phyloP scores from a whole-genome alignment of 371 early-diverging fungal genomes.

The Chytridium lagenaria region DNA sequence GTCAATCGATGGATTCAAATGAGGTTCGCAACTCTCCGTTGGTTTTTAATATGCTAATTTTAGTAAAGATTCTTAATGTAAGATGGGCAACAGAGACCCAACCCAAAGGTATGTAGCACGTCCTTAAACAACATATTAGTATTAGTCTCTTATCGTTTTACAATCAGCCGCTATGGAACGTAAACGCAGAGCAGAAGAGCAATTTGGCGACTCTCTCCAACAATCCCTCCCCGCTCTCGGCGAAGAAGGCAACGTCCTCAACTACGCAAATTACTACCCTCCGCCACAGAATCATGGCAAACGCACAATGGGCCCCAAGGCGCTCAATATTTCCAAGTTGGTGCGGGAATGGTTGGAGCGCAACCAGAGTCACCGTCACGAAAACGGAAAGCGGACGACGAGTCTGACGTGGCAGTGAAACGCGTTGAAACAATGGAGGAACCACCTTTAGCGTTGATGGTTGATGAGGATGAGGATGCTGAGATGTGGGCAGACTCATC shows the following conservation, averaged over 20 bases:
- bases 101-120: constrained; percentile 48
- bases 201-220: constrained; percentile 59
- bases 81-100: constrained; percentile 87
- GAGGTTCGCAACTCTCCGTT: constrained; percentile 41
- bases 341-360: too few species aligned
- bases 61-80: constrained; percentile 50
- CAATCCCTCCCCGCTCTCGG: constrained; percentile 68
- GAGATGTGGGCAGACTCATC: too few species aligned
- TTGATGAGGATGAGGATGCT: too few species aligned
- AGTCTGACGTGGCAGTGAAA: too few species aligned
- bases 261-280: constrained; percentile 10
- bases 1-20: constrained; percentile 72
- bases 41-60: not conserved
- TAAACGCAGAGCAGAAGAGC: constrained; percentile 61
- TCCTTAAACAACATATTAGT: not conserved
- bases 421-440: too few species aligned
- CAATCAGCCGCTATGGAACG: constrained; percentile 52
- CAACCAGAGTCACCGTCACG: too few species aligned
- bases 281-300: too few species aligned
- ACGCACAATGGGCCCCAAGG: too few species aligned
- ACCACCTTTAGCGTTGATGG: too few species aligned
- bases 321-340: too few species aligned
- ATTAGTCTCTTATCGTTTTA: not conserved
- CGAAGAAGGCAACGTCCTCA: constrained; percentile 36
- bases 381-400: too few species aligned